Evolutionary conservation across 257 asterid genomes (phyloP), one percentile per base, ranked within the genome.

Genomic region (Rauvolfia tetraphylla): DNA sequence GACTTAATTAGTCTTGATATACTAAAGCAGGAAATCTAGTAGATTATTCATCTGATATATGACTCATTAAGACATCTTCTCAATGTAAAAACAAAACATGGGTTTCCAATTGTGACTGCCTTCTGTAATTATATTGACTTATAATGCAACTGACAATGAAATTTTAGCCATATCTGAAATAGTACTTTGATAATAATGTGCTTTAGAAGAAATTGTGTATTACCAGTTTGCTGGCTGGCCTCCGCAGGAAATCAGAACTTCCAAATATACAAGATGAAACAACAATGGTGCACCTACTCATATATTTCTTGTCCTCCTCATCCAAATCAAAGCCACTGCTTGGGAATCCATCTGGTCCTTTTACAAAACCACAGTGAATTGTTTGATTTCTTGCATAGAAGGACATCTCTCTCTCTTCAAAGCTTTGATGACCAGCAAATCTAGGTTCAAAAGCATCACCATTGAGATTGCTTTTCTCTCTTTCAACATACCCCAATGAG

Each of bases 261-360:
- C 98, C 98, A 84, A 94, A 94, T 76, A 90, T 92, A 89, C 98
- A 92, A 3, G 98, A 92, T 46, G 98, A 89, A 59, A 94, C 97
- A 48, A 77, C 92, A 79, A 92, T 84, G 75, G 69, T 83, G 80
- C 97, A 92, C 42, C 78, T 82, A 75, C 70, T 86, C 97, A 83
- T 88, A 77, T 83, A 89, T 79, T 68, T 81, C 67, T 81, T 88
- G 81, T 92, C 97, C 79, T 84, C 81, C 83, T 88, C 93, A 27
- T 80, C 85, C 85, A 94, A 82, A 85, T 92, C 96, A 87, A 89
- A 94, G 72, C 98, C 98, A 80, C 90, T 85, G 88, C 89, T 81
- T 44, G 87, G 86, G 73, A 78, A 80, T 78, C 87, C 91, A 62
- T 83, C 85, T 53, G 86, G 83, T 56, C 88, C 90, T 31, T 86